Conservation (phyloP, 768 basidiomycete genomes). For the Tephrocybe rancida region DNA sequence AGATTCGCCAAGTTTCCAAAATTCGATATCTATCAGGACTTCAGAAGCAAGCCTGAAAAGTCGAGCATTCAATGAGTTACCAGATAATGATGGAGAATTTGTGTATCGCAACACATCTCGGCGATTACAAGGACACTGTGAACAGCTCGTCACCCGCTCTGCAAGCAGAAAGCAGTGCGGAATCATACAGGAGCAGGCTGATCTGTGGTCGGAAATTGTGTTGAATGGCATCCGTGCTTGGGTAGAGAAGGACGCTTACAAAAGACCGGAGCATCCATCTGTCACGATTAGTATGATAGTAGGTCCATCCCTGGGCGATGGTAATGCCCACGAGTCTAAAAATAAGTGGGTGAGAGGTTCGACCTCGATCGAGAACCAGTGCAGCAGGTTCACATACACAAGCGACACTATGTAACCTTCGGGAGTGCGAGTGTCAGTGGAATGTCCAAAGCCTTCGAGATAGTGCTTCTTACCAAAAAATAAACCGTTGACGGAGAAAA, state of each 20-base stretch:
- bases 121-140: slow-evolving; percentile 11
- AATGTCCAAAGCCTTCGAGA: too few species aligned
- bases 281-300: slow-evolving; percentile 13
- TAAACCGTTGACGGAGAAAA: too few species aligned
- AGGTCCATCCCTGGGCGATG: slow-evolving; percentile 12
- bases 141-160: too few species aligned
- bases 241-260: too few species aligned
- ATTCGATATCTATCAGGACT: background rate
- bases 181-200: slow-evolving; percentile 11
- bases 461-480: too few species aligned
- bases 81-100: slow-evolving; percentile 15
- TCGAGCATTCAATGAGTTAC: background rate
- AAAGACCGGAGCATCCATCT: slow-evolving; percentile 11
- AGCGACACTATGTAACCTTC: too few species aligned
- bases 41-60: background rate
- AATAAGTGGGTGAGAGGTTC: too few species aligned
- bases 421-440: too few species aligned
- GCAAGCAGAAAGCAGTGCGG: too few species aligned
- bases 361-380: too few species aligned
- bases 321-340: slow-evolving; percentile 15
- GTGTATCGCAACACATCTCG: slow-evolving; percentile 15
- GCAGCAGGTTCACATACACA: too few species aligned
- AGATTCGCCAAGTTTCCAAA: background rate
- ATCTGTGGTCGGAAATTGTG: slow-evolving; percentile 4
- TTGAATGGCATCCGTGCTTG: background rate